Evolutionary conservation across 164 flowering plant species (phyloP).

Genomic region (Piper betle): DNA sequence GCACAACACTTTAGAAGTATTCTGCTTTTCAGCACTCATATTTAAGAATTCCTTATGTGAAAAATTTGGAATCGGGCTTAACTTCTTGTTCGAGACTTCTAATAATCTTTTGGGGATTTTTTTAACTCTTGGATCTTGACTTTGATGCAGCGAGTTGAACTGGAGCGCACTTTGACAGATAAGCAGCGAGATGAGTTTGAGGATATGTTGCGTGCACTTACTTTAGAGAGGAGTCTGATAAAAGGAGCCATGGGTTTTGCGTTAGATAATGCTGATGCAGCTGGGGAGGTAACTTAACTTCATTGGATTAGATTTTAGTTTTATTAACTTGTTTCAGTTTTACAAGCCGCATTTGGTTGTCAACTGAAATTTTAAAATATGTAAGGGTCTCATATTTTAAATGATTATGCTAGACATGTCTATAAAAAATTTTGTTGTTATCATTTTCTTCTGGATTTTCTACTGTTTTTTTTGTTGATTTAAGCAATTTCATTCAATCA

Average conservation of each 20-base stretch:
- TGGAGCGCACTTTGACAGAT: slow-evolving; percentile 77
- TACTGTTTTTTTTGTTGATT: not conserved
- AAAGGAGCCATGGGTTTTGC: slow-evolving; percentile 98
- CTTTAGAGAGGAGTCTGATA: slow-evolving; percentile 88
- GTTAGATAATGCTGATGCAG: slow-evolving; percentile 96
- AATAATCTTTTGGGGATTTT: slow-evolving; percentile 1
- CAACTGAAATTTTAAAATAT: no score
- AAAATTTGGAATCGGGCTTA: no score
- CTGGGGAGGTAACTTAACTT: slow-evolving; percentile 73
- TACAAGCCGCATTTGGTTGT: no score
- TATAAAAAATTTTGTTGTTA: no score
- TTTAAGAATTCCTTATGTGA: no score
- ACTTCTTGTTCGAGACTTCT: not conserved
- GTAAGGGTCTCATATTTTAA: no score
- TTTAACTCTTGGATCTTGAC: not conserved
- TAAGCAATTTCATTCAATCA: not conserved
- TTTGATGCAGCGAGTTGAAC: slow-evolving; percentile 67
- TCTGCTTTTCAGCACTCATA: not conserved
- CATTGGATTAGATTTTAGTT: not conserved
- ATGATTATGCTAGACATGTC: no score
- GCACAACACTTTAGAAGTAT: no score
- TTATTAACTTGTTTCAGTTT: not conserved
- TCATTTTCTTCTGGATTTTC: not conserved
- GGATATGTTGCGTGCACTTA: no score
- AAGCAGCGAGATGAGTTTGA: slow-evolving; percentile 97